Percentiles rank a stretch among this genome's conserved stretches.
Evolutionary conservation across 768 basidiomycete species (phyloP).

Genomic region (Mycena capillaripes): DNA sequence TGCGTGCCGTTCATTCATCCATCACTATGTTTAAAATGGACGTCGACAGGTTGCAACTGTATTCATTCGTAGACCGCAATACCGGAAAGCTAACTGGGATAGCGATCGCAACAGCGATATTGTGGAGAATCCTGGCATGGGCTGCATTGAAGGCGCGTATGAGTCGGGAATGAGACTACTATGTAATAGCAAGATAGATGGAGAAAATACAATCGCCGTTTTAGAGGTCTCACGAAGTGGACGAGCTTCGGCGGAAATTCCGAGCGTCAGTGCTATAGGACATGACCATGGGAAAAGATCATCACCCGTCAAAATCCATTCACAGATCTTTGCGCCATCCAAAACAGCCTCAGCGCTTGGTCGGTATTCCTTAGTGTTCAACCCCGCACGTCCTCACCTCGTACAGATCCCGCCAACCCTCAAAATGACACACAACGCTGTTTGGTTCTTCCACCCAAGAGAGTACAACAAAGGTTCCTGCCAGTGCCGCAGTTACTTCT

Average conservation of each 20-base stretch:
- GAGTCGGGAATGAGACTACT: constrained; percentile 26
- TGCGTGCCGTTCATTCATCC: not conserved
- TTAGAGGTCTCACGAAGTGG: too few relatives aligned
- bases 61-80: constrained; percentile 35
- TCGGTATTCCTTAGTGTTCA: not conserved
- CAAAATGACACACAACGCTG: constrained; percentile 97
- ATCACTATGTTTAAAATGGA: not conserved
- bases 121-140: constrained; percentile 35
- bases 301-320: not conserved
- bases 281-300: not conserved
- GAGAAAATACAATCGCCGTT: too few relatives aligned
- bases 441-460: constrained; percentile 97
- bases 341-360: constrained; percentile 31
- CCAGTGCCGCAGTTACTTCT: constrained; percentile 62
- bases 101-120: constrained; percentile 18
- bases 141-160: constrained; percentile 31
- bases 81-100: constrained; percentile 33
- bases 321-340: not conserved
- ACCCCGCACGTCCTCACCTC: not conserved
- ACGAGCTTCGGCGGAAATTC: not conserved
- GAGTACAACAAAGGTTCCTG: constrained; percentile 96
- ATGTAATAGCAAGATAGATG: too few relatives aligned
- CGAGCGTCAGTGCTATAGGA: not conserved
- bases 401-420: constrained; percentile 38
- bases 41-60: constrained; percentile 27